Evolutionary conservation across 78 protist species (phyloP).

Genomic region (slime mould (Dictyostelium discoideum)): DNA sequence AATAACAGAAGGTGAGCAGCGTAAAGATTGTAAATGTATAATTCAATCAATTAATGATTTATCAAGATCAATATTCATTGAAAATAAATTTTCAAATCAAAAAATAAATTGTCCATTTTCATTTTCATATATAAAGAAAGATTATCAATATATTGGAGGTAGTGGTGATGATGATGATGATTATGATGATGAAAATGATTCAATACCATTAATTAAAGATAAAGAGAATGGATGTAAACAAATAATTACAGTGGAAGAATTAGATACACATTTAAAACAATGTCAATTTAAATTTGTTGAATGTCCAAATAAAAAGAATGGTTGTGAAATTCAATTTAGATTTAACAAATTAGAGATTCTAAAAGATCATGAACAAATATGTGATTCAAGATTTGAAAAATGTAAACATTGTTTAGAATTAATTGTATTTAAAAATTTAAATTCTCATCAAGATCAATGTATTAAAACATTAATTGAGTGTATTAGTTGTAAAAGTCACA

Average conservation of each 20-base stretch:
- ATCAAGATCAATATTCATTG: no score
- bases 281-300: neutral
- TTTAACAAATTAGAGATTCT: neutral
- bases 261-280: neutral
- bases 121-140: no score
- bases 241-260: neutral
- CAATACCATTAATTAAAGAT: neutral
- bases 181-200: no score
- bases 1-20: no score
- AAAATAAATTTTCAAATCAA: no score
- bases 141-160: neutral
- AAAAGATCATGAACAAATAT: neutral
- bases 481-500: neutral
- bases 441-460: neutral
- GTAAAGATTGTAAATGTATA: no score
- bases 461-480: neutral
- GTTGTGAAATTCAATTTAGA: neutral
- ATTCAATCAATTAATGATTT: no score
- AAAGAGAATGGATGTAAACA: neutral
- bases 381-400: neutral
- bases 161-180: no score
- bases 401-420: neutral
- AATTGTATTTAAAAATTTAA: neutral
- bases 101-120: no score
- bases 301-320: neutral